A percentile compares a stretch with the other conserved stretches of the same genome.
phyloP scores from a whole-genome alignment of 257 asterid species.

The Nicotiana sylvestris region DNA sequence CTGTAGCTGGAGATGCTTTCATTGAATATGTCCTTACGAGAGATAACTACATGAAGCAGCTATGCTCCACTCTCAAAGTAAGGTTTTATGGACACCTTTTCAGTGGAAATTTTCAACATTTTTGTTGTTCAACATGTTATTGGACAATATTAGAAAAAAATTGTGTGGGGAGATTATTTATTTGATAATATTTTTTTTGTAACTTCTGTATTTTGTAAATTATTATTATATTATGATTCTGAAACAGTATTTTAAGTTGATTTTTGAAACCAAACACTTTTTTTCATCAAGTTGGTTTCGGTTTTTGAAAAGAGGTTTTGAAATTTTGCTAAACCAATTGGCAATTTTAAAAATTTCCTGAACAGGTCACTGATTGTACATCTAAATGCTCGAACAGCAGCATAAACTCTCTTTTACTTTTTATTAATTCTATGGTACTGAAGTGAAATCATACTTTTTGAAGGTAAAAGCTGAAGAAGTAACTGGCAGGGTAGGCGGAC shows the following conservation, averaged over 20 bases:
- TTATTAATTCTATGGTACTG: not conserved
- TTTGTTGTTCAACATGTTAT: slow-evolving; percentile 1
- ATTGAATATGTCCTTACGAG: slow-evolving; percentile 75
- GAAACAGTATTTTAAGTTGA: not conserved
- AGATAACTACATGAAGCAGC: slow-evolving; percentile 88
- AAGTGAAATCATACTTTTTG: not conserved
- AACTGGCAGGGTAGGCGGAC: slow-evolving; percentile 56
- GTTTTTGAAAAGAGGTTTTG: not conserved
- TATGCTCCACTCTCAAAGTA: slow-evolving; percentile 92
- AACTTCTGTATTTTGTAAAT: not conserved
- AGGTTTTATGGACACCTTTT: slow-evolving; percentile 7
- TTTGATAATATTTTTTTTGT: not conserved
- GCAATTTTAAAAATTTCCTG: not conserved
- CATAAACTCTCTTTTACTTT: not conserved
- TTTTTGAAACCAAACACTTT: not conserved
- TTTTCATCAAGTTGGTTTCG: not conserved
- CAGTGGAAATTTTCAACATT: not conserved
- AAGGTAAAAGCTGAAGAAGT: slow-evolving; percentile 95
- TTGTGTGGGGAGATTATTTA: not conserved
- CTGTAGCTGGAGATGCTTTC: slow-evolving; percentile 94
- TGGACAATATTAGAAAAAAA: not conserved
- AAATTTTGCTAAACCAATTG: not conserved
- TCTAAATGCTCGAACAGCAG: not conserved
- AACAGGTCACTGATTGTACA: not conserved
- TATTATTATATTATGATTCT: not conserved